Percentiles rank a stretch among this genome's conserved stretches.
Conservation (phyloP, 169 alveolate genomes). For the Plasmodium coatneyi region DNA sequence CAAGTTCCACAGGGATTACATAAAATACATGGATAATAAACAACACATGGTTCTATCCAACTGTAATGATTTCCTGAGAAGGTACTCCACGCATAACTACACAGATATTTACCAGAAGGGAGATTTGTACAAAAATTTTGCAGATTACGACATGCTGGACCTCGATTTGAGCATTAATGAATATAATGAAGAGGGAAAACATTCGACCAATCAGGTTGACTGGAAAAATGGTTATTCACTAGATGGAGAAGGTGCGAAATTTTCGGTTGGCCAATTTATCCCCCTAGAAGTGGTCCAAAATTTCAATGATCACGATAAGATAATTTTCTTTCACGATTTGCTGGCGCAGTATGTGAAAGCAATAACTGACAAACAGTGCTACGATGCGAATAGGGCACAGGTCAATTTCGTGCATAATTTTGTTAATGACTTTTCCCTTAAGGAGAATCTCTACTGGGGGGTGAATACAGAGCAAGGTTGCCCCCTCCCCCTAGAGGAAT, state of each 20-base stretch:
- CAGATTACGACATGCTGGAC: not conserved
- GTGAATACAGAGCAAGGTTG: not conserved
- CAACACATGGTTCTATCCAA: not conserved
- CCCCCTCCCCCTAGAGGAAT: not conserved
- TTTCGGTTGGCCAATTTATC: not conserved
- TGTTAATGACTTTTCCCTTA: conserved; percentile 10
- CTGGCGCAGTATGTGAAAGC: conserved; percentile 6
- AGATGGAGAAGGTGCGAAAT: not conserved
- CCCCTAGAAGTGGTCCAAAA: conserved; percentile 6
- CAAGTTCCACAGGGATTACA: conserved; percentile 23
- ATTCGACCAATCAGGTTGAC: not conserved
- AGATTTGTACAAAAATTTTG: conserved; percentile 1
- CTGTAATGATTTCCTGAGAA: not conserved
- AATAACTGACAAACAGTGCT: conserved; percentile 8
- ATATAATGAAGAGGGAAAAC: not conserved
- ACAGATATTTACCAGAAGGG: conserved; percentile 6
- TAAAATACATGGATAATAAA: conserved; percentile 1
- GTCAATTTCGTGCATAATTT: conserved; percentile 55
- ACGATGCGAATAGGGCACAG: conserved; percentile 5
- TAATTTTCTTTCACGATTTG: conserved; percentile 37
- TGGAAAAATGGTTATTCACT: not conserved
- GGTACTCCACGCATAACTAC: not conserved
- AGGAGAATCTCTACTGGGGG: conserved; percentile 10
- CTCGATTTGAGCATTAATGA: not conserved
- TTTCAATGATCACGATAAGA: conserved; percentile 56